A percentile compares a stretch with the other conserved stretches of the same genome.
Conservation (phyloP, 208 protist species). For the Acanthamoeba rhysodes region DNA sequence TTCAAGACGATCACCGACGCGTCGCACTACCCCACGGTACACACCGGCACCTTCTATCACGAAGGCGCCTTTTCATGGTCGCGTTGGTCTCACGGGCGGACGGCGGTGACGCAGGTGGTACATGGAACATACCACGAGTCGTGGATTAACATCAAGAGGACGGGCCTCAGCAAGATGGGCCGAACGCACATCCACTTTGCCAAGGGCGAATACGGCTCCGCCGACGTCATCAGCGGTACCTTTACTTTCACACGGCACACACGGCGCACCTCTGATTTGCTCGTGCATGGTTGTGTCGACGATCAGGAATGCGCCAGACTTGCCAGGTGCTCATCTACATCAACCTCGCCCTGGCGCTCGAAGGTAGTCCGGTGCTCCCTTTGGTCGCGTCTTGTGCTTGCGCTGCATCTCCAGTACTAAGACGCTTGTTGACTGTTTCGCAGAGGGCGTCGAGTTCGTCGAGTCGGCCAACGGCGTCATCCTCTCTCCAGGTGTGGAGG, state of each 20-base stretch:
- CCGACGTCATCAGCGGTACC: constrained; percentile 77
- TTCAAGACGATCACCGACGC: constrained; percentile 7
- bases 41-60: neutral
- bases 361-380: neutral
- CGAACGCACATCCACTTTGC: constrained; percentile 81
- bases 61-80: neutral
- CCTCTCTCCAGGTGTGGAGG: constrained; percentile 67
- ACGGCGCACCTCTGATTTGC: neutral
- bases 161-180: constrained; percentile 76
- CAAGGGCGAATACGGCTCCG: constrained; percentile 68
- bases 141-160: constrained; percentile 46
- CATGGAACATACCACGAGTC: constrained; percentile 74
- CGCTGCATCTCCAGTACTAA: neutral
- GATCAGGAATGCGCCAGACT: constrained; percentile 27
- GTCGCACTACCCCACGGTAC: constrained; percentile 34
- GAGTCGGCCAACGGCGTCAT: constrained; percentile 78
- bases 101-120: constrained; percentile 36
- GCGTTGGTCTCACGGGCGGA: neutral
- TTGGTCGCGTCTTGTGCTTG: neutral
- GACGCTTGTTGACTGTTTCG: neutral
- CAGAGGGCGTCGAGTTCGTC: constrained; percentile 76
- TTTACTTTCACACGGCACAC: neutral
- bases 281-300: neutral
- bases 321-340: constrained; percentile 72
- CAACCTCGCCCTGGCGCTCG: neutral